Evolutionary conservation across 2,329 filamentous ascomycete genomes (phyloP), one percentile per base, ranked within the genome.

Genomic region (Diaporthe capsici): DNA sequence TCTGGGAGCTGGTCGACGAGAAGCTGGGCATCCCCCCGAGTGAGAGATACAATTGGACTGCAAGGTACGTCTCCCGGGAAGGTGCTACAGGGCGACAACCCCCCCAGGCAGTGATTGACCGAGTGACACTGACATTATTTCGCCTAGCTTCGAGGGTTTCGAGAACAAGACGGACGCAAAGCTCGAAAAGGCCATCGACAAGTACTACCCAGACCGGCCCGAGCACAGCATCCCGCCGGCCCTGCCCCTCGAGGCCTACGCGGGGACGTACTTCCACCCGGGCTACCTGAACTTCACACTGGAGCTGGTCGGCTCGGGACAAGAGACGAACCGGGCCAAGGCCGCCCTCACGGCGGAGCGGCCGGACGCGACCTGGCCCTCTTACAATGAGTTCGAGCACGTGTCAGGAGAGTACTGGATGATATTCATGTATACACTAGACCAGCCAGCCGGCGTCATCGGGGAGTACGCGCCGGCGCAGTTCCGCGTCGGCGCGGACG

Each of bases 191-290:
- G 83, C 83, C 1, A 76, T 83, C 2, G 80, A 85, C 7, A 76
- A 77, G 1, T 78, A 85, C 47, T 89, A 85, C 76, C 86, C 86
- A 0, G 65, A 82, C 9, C 81, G 82, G 5, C 83, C 85, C 1
- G 53, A 81, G 2, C 82, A 83, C 22, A 80, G 83, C 0, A 63
- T 85, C 42, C 84, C 85, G 4, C 81, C 81, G 0, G 74, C 80
- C 10, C 80, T 86, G 22, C 82, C 85, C 0, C 78, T 88, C 4
- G 75, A 79, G 22, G 79, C 79, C 49, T 85, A 85, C 76, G 78
- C 80, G 2, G 88, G 88, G 4, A 85, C 82, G 2, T 90, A 89
- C 77, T 84, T 80, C 76, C 83, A 89, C 72, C 82, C 84, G 2
- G 86, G 83, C 4, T 88, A 88, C 80, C 79, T 78, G 39, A 83